Percentiles rank a stretch among this genome's conserved stretches.
phyloP scores from a whole-genome alignment of 805 yeast genomes.

The Lipomyces sp. region DNA sequence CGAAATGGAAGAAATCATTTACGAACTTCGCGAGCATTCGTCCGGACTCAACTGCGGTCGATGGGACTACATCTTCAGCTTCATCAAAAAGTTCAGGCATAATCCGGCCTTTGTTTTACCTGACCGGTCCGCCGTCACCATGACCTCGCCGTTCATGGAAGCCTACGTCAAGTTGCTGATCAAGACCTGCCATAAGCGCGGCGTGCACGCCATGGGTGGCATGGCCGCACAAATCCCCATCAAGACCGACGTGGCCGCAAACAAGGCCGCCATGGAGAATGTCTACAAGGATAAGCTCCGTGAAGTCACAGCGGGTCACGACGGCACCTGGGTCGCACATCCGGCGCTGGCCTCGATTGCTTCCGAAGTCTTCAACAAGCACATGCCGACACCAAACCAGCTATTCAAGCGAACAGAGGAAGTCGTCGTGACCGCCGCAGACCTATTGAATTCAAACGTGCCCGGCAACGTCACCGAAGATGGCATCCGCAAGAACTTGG shows the following conservation, averaged over 20 bases:
- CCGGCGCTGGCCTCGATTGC: constrained; percentile 72
- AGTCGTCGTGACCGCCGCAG: constrained; percentile 59
- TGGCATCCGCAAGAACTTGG: constrained; percentile 66
- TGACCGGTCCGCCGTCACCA: constrained; percentile 65
- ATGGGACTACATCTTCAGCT: constrained; percentile 77
- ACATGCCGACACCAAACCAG: constrained; percentile 78
- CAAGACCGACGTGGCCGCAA: constrained; percentile 64
- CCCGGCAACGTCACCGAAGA: constrained; percentile 65
- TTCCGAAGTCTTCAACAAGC: constrained; percentile 69
- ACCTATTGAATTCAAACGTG: constrained; percentile 66
- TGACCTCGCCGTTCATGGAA: constrained; percentile 67
- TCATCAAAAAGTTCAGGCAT: constrained; percentile 66
- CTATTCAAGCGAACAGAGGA: constrained; percentile 59
- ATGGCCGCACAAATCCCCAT: constrained; percentile 81
- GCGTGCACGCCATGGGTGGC: constrained; percentile 78
- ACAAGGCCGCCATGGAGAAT: constrained; percentile 67
- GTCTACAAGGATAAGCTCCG: constrained; percentile 70
- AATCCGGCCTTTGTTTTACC: constrained; percentile 68
- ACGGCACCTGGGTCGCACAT: constrained; percentile 80
- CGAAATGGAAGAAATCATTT: constrained; percentile 79
- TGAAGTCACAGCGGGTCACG: constrained; percentile 71
- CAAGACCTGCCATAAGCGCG: constrained; percentile 70
- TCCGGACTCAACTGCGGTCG: constrained; percentile 78
- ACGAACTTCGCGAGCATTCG: constrained; percentile 71
- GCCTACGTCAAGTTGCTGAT: constrained; percentile 68